A percentile compares a stretch with the other conserved stretches of the same genome.
Conservation (phyloP, 768 basidiomycete genomes). For the Serpula lacrymans region DNA sequence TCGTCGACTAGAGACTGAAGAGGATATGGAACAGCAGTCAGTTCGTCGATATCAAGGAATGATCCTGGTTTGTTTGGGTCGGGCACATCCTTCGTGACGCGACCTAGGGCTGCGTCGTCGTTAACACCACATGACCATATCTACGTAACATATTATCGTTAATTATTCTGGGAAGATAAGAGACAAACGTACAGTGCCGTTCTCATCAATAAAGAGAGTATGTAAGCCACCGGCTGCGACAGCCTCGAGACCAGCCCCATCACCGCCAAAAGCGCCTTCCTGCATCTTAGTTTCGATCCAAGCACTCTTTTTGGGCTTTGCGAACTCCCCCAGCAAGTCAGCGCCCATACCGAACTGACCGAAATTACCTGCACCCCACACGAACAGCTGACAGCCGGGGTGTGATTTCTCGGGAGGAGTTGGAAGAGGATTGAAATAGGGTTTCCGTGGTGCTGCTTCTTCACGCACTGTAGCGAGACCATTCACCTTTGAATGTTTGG, state of each 20-base stretch:
- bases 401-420: conserved; percentile 50
- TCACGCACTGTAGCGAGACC: conserved; percentile 27
- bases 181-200: conserved; percentile 69
- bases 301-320: conserved; percentile 70
- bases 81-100: conserved; percentile 61
- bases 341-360: conserved; percentile 94
- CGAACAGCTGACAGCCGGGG: conserved; percentile 74
- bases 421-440: conserved; percentile 68
- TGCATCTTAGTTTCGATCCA: conserved; percentile 78
- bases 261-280: conserved; percentile 65
- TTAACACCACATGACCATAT: conserved; percentile 86
- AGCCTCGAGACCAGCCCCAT: conserved; percentile 76
- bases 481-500: conserved; percentile 26
- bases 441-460: conserved; percentile 41
- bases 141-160: conserved; percentile 32
- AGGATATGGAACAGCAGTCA: conserved; percentile 60
- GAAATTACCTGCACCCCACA: conserved; percentile 91
- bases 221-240: conserved; percentile 87
- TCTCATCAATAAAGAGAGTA: conserved; percentile 83
- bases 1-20: conserved; percentile 69
- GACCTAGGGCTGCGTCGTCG: conserved; percentile 85
- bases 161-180: conserved; percentile 7
- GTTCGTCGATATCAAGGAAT: conserved; percentile 50
- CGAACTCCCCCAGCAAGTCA: conserved; percentile 64
- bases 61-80: conserved; percentile 56